Evolutionary conservation across 1,139 yeast species (phyloP), one percentile per base, ranked within the genome.

Genomic region (Magnusiomyces fungicola): DNA sequence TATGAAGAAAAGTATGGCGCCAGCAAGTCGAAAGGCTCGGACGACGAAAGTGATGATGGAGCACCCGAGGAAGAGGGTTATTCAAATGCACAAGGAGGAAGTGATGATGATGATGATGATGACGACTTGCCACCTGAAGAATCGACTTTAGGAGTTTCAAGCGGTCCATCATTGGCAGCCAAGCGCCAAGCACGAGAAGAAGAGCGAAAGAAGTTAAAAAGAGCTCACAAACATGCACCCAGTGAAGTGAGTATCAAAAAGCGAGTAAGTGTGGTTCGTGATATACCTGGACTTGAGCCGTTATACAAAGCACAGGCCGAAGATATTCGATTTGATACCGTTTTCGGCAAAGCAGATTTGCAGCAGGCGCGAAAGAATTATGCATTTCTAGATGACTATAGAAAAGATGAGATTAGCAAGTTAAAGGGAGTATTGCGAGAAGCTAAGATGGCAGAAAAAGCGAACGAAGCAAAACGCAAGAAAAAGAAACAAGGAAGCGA

Each of bases 241-340:
- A 67, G 80, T 0, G 95, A 82, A 61, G 59, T 78, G 23, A 83
- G 94, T 5, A 70, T 90, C 1, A 86, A 83, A 63, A 74, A 71
- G 55, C 85, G 81, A n/a, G 94, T 83, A 0, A 71, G 88, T 0
- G 74, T 72, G 57, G 72, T 88, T 39, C 73, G 96, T 56, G 79
- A 80, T 32, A 81, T 88, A 19, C 92, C 90, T 0, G 96, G 96
- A 0, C 66, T 86, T 42, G 75, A 73, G 38, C 57, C 59, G 22
- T 9, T 27, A 16, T 36, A 30, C 22, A 34, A 25, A 16, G 41
- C 24, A 3, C 38, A 2, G 32, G 23, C 41, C 64, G 74, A 79
- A 48, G 98, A 92, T 69, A 81, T 94, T 32, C 74, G 98, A 57
- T 92, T 92, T 64, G 96, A 90, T 66, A 78, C 94, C 0, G 89